Base-by-base conservation (phyloP, 2,329 filamentous ascomycete genomes). In the Monosporascus sp. region DNA sequence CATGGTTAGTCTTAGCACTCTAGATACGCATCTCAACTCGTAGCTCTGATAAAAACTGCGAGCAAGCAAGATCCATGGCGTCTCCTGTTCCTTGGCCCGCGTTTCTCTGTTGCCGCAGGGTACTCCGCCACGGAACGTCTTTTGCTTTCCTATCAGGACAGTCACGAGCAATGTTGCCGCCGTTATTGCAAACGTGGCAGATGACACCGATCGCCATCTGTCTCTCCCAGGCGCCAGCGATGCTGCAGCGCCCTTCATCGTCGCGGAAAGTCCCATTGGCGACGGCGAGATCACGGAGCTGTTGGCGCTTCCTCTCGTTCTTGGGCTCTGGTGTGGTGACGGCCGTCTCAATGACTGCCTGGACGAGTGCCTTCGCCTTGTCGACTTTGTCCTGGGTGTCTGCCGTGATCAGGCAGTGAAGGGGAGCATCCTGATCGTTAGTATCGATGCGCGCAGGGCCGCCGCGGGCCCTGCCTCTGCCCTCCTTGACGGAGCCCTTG, bases 401-500 rank as follows among this genome's bases (percentile, higher is more conserved):
- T 61, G 87, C 88, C 83, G 89, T 90, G 73, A 91, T 89, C 70
- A 91, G 74, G 70, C 86, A 90, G 71, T 91, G 88, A 52, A 91
- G 77, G 68, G 90, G 87, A 73, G 90, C 86, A 73, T 89, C 85
- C 74, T 88, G 83, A 73, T 90, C 86, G 68, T 89, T 86, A 26
- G 5, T 26, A 26, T 26, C 24, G 24, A 6, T 26, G 24, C 24
- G 24, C 4, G 24, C 24, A 26, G 24, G 24, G 24, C 24, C 24
- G 24, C 76, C 24, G 24, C 24, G 24, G 24, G 7, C 24, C 24
- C 24, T 26, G 24, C 24, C 3, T 69, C 90, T 89, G 73, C 88
- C 88, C 79, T 91, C 87, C 70, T 91, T 91, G 68, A 91, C 87
- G 54, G 88, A 91, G 68, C 87, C 88, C 75, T 89, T 90, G 74